A percentile compares a stretch with the other conserved stretches of the same genome.
phyloP scores from a whole-genome alignment of 495 filamentous ascomycete species.

The Aspergillus olivimuriae region DNA sequence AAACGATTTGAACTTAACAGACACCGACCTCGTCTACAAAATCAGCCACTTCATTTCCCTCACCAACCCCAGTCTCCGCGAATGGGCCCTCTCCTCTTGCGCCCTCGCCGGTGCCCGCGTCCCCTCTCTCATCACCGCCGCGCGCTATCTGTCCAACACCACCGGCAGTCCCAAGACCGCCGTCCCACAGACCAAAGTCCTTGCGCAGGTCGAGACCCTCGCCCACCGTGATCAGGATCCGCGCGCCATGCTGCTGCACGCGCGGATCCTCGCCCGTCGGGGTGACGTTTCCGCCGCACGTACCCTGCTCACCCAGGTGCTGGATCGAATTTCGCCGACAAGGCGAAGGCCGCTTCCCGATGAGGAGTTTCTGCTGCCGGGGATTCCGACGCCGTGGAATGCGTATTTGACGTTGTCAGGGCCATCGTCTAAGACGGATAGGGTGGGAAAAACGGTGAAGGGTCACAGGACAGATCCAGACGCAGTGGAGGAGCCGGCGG shows the following conservation, averaged over 20 bases:
- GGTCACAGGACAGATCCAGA: slow-evolving; percentile 2
- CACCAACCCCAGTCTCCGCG: background rate
- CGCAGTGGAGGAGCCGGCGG: slow-evolving; percentile 4
- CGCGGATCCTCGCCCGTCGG: slow-evolving; percentile 19
- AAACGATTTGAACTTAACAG: slow-evolving; percentile 1
- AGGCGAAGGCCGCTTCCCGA: background rate
- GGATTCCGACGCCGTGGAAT: slow-evolving; percentile 20
- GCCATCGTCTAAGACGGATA: too few species aligned
- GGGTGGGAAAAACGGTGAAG: slow-evolving; percentile 2
- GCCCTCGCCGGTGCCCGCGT: slow-evolving; percentile 20
- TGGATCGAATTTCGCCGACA: slow-evolving; percentile 14
- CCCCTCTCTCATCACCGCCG: slow-evolving; percentile 8
- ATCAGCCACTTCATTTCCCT: slow-evolving; percentile 14
- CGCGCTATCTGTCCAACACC: slow-evolving; percentile 3
- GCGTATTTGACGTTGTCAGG: slow-evolving; percentile 17
- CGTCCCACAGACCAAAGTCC: slow-evolving; percentile 8
- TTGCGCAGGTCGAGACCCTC: slow-evolving; percentile 14
- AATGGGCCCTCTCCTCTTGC: slow-evolving; percentile 21
- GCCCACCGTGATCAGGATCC: slow-evolving; percentile 20
- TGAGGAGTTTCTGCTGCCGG: background rate
- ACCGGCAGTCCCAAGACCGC: background rate
- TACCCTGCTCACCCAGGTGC: slow-evolving; percentile 20
- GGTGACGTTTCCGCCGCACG: slow-evolving; percentile 17
- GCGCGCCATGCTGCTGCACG: slow-evolving; percentile 26
- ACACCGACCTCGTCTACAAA: slow-evolving; percentile 22